Evolutionary conservation across 148 eudicot species (phyloP), one percentile per base, ranked within the genome.

Genomic region (Silene latifolia): DNA sequence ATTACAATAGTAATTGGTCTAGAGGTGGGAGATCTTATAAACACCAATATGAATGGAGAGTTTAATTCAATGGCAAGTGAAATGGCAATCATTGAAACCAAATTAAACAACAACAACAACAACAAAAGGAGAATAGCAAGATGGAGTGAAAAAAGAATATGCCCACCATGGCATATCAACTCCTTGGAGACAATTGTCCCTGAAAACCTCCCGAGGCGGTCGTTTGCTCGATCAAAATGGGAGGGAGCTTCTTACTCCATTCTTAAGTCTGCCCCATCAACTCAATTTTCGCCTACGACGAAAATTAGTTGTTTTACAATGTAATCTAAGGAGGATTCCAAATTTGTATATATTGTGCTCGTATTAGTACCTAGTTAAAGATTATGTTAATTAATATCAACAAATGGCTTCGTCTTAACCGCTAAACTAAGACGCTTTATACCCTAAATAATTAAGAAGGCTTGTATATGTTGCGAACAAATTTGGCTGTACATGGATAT

Each of bases 111-210:
- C 8, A 35, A 71, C 8, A 75, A 76, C 8, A 63, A 77, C 1
- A 32, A 64, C 8, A 27, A 53, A 1, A 57, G 64, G 9, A 80
- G 71, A 1, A 67, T 63, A 13, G 70, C n/a, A 23, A 83, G 82
- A 77, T 93, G 98, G 98, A 93, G 98, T 77, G 90, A 88, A 13
- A 85, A 83, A 72, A 80, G 93, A 66, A 64, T 63, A 7, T 93
- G 97, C 51, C 82, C 78, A 42, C 81, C 97, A 6, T 93, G 97
- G 98, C 79, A 74, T 39, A n/a, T 81, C 75, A 91, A 89, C 77
- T 87, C 97, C 2, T 79, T 86, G 4, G 98, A 93, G 72, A 91
- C 88, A 2, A 81, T 93, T 68, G 97, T 93, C 71, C 98, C 98
- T 23, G 98, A 93, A 66, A 85, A 93, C 61, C 84, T 93, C 2